Evolutionary conservation across 257 asterid species (phyloP).

Genomic region (Solanum ahanhuiri): DNA sequence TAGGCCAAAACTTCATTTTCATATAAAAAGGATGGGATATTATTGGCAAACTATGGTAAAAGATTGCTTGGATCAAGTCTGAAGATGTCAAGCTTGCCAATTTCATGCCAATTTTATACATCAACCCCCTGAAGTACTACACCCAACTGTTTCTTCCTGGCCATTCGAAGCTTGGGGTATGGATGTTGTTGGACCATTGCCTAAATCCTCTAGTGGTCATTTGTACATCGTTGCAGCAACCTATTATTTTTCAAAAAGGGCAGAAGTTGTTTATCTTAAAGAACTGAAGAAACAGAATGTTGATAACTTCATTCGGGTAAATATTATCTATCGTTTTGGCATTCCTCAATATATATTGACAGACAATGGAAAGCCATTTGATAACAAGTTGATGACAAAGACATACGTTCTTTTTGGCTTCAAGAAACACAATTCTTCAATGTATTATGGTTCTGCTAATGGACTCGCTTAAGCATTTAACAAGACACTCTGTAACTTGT

Average conservation of each 20-base stretch:
- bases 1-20: neutral
- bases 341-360: too few relatives aligned
- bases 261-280: too few relatives aligned
- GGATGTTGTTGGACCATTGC: neutral
- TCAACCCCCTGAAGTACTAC: neutral
- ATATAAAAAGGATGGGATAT: neutral
- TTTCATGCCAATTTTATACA: neutral
- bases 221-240: neutral
- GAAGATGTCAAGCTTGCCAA: neutral
- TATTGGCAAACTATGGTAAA: neutral
- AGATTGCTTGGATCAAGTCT: neutral
- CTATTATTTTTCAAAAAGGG: neutral
- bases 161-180: too few relatives aligned
- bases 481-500: neutral
- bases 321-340: too few relatives aligned
- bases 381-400: neutral
- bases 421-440: neutral
- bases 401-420: neutral
- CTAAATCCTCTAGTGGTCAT: neutral
- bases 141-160: neutral
- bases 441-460: neutral
- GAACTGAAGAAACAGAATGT: neutral
- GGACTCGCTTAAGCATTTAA: neutral
- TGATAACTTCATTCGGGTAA: neutral
- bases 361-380: neutral